phyloP scores from a whole-genome alignment of 1,284 basidiomycete species.

The Tetrapyrgos nigripes region DNA sequence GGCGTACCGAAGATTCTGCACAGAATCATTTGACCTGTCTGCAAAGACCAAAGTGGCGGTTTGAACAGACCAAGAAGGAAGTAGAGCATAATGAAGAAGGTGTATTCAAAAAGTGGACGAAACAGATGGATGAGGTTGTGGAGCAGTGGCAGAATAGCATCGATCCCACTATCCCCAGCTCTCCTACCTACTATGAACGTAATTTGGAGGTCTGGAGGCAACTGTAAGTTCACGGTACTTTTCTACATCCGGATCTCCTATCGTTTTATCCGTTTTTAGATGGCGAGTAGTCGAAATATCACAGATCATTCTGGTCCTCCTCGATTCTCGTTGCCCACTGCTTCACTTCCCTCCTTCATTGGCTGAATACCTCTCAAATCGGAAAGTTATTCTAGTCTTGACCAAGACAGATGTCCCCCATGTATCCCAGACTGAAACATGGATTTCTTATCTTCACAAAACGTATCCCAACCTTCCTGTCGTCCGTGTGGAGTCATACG shows the following conservation, averaged over 20 bases:
- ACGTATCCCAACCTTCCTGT: constrained; percentile 64
- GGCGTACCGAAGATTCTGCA: constrained; percentile 23
- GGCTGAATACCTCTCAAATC: constrained; percentile 50
- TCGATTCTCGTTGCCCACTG: constrained; percentile 87
- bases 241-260: constrained; percentile 3
- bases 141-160: constrained; percentile 54
- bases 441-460: constrained; percentile 68
- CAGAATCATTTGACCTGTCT: constrained; percentile 58
- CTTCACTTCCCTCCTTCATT: constrained; percentile 71
- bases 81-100: constrained; percentile 89
- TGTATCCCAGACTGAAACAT: constrained; percentile 61
- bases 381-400: constrained; percentile 78
- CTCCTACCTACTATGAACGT: constrained; percentile 84
- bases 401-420: constrained; percentile 87
- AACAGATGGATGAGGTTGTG: constrained; percentile 62
- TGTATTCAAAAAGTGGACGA: constrained; percentile 78
- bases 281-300: constrained; percentile 91
- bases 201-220: constrained; percentile 95
- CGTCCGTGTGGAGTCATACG: constrained; percentile 79
- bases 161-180: constrained; percentile 53
- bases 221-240: too few species aligned
- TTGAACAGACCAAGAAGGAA: constrained; percentile 83
- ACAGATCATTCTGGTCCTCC: constrained; percentile 82
- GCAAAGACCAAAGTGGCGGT: constrained; percentile 82
- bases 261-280: constrained; percentile 41